Conservation (phyloP, 2,329 filamentous ascomycete genomes). For the Claviceps arundinis region DNA sequence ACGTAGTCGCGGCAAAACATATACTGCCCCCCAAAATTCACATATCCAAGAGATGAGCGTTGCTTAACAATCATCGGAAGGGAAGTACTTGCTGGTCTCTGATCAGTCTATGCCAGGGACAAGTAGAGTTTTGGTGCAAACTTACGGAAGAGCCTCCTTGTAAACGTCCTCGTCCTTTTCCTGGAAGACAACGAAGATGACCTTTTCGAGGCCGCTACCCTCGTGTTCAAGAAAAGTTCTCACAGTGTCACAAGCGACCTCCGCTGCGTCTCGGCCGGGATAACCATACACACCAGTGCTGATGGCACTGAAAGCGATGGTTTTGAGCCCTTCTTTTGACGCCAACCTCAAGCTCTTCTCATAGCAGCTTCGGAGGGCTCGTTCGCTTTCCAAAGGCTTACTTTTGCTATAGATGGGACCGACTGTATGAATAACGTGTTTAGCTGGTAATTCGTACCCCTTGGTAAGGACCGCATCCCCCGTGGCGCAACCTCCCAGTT, state of each 20-base stretch:
- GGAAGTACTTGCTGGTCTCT: constrained; percentile 13
- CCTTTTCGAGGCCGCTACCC: constrained; percentile 44
- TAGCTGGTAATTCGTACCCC: constrained; percentile 62
- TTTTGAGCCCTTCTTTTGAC: constrained; percentile 48
- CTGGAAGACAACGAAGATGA: constrained; percentile 79
- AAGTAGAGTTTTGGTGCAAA: background rate
- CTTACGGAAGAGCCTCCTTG: constrained; percentile 54
- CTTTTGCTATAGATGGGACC: constrained; percentile 57
- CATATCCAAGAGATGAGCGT: background rate
- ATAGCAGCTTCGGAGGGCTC: constrained; percentile 52
- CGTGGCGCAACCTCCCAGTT: constrained; percentile 57
- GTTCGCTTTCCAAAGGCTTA: constrained; percentile 25
- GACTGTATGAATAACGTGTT: constrained; percentile 78
- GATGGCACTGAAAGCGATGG: constrained; percentile 69
- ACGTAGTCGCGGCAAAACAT: background rate
- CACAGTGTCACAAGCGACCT: constrained; percentile 51
- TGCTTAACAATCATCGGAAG: constrained; percentile 7
- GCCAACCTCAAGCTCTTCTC: constrained; percentile 58
- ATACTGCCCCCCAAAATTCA: background rate
- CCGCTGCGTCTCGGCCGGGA: constrained; percentile 58
- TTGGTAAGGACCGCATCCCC: constrained; percentile 73
- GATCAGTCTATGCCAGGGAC: background rate
- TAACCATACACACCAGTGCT: constrained; percentile 90
- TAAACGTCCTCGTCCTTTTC: constrained; percentile 67
- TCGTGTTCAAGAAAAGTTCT: constrained; percentile 38